Base-by-base conservation (phyloP, 2,329 filamentous ascomycete species). In the Trichoderma koningii region DNA sequence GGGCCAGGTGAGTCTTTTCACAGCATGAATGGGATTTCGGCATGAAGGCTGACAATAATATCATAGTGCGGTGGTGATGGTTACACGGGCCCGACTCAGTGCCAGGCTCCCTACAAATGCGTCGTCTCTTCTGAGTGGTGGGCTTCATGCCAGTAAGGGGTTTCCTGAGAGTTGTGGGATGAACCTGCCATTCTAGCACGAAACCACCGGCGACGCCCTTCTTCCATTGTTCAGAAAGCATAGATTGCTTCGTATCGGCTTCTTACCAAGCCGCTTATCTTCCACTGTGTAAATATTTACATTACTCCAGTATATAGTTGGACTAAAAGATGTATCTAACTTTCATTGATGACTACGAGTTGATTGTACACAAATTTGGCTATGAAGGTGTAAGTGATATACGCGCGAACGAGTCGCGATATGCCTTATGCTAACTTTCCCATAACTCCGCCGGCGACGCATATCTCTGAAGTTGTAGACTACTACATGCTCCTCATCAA, bases 1-100 rank as follows among this genome's bases (percentile, higher is more conserved):
- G 66, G 68, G 67, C 9, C 71, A 73, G 34, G 34, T 38, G 34
- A 38, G 34, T 38, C 9, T 34, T 14, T 10, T 14, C 34, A 38
- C 5, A 14, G 34, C 34, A 14, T 38, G 4, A 38, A 14, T 5
- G 12, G 1, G 7, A 38, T 38, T 4, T 14, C 10, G 10, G 34
- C 14, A 10, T 38, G 12, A 14, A 38, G 5, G 34, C 34, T 38
- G 7, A 30, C 28, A 38, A 38, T 14, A 1, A 12, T 10, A 12
- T 10, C 9, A 38, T 38, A 38, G 56, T 72, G 71, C 30, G 71
- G 70, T 10, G 71, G 70, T 48, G 12, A 67, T 9, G 69, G 68
- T 17, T 71, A 67, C 44, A 69, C 63, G 10, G 71, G 70, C 4
- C 65, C 70, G 17, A 71, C 70, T 1, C 66, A 65, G 44, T 72